Conservation (phyloP, 495 filamentous ascomycete species). For the Aspergillus cavernicola region DNA sequence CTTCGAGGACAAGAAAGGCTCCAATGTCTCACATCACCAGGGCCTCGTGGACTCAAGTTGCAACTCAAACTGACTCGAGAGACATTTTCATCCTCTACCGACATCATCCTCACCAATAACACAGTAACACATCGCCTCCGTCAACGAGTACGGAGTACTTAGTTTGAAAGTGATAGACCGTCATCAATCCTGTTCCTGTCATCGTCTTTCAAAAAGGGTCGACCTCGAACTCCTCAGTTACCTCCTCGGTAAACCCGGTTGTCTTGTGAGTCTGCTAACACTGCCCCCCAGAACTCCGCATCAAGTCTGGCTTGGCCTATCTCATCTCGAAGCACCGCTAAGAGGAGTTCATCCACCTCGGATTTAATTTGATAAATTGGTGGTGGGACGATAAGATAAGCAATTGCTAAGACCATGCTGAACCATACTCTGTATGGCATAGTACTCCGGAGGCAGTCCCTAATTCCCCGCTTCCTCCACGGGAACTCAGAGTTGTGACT, state of each 20-base stretch:
- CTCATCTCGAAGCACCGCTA: neutral
- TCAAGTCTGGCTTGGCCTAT: neutral
- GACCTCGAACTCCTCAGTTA: neutral
- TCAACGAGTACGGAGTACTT: neutral
- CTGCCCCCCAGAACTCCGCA: neutral
- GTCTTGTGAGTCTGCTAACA: no score
- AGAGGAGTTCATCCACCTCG: neutral
- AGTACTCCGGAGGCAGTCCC: neutral
- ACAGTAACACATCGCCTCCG: no score
- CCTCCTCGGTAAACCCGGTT: slow-evolving; percentile 1
- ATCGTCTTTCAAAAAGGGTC: neutral
- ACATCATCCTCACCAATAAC: no score
- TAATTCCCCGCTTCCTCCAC: slow-evolving; percentile 1
- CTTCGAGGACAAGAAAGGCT: no score
- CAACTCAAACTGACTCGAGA: no score
- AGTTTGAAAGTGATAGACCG: neutral
- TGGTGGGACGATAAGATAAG: neutral
- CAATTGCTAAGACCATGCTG: neutral
- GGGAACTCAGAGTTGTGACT: neutral
- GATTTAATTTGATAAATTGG: neutral
- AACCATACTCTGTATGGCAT: neutral
- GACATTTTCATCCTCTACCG: no score
- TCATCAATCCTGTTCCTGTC: neutral
- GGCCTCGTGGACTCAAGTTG: no score
- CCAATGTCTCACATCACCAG: no score